phyloP scores from a whole-genome alignment of 108 stramenopile genomes.

The Cylindrotheca fusiformis region DNA sequence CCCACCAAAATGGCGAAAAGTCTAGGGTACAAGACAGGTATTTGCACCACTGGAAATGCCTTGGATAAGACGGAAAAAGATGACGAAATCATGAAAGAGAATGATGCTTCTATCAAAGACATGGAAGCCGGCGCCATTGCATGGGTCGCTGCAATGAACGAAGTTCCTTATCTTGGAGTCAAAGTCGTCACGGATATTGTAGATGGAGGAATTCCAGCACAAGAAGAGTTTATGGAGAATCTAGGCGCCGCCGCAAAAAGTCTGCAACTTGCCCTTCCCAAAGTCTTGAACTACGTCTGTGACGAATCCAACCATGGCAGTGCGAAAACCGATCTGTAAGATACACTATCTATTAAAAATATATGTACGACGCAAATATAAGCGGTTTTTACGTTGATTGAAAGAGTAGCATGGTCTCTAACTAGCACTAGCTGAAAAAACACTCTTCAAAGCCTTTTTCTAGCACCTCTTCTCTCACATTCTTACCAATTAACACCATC shows the following conservation, averaged over 20 bases:
- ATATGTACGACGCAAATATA: background rate
- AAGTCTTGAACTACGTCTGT: slow-evolving; percentile 84
- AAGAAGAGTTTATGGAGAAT: slow-evolving; percentile 97
- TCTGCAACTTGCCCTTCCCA: slow-evolving; percentile 86
- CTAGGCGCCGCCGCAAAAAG: slow-evolving; percentile 81
- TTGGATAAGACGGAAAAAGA: slow-evolving; percentile 85
- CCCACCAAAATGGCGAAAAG: slow-evolving; percentile 32
- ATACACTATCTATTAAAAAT: background rate
- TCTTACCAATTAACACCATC: slow-evolving; percentile 85
- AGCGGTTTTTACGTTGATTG: too few relatives aligned
- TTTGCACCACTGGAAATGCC: slow-evolving; percentile 92
- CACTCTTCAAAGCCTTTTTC: slow-evolving; percentile 63
- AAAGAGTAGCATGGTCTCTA: too few relatives aligned
- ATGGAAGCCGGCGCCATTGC: slow-evolving; percentile 98
- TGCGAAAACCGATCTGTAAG: background rate
- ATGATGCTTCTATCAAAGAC: slow-evolving; percentile 93
- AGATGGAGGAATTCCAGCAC: slow-evolving; percentile 81
- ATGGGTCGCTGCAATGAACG: slow-evolving; percentile 74
- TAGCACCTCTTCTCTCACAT: slow-evolving; percentile 48
- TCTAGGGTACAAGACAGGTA: slow-evolving; percentile 73
- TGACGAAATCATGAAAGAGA: slow-evolving; percentile 70
- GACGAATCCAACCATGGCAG: slow-evolving; percentile 31
- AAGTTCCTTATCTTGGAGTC: slow-evolving; percentile 85
- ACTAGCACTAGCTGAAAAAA: too few relatives aligned
- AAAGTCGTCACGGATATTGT: slow-evolving; percentile 98